These are phyloP conservation scores for Melaleuca alternifolia DNA, from an alignment of 345 rosid species.

Conservation along the genomic window DNA sequence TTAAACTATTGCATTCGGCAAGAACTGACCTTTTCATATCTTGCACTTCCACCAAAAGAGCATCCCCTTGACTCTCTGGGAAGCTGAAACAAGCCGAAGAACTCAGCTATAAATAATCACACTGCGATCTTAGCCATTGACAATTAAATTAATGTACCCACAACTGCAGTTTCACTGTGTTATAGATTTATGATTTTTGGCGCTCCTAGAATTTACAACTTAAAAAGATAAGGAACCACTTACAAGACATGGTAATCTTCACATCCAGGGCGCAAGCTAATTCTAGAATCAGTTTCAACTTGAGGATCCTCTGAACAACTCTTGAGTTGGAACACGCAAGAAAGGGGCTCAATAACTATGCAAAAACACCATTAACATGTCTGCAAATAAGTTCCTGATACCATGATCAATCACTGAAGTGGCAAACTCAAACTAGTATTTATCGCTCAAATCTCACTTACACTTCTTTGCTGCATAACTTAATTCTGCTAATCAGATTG, in stretches of 20 bases:
- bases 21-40: constrained; percentile 59
- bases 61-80: constrained; percentile 80
- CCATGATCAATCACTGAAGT: neutral
- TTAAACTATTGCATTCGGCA: no score
- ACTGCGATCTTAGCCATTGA: neutral
- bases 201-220: neutral
- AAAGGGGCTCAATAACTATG: constrained; percentile 42
- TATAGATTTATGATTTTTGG: neutral
- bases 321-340: constrained; percentile 79
- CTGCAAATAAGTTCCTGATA: neutral
- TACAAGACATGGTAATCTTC: constrained; percentile 91
- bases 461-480: neutral
- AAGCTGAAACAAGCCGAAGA: constrained; percentile 33
- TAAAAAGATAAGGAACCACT: constrained; percentile 14
- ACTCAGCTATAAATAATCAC: neutral
- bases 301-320: constrained; percentile 55
- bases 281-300: constrained; percentile 39
- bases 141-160: neutral
- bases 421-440: neutral
- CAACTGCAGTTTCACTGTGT: neutral
- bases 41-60: constrained; percentile 72
- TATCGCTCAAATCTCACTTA: neutral
- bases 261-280: constrained; percentile 75
- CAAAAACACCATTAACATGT: neutral
- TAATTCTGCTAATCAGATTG: neutral